A percentile compares a stretch with the other conserved stretches of the same genome.
These are phyloP conservation scores for Periconia sp. DNA, from an alignment of 2,329 filamentous ascomycete species.

Conservation along the genomic window DNA sequence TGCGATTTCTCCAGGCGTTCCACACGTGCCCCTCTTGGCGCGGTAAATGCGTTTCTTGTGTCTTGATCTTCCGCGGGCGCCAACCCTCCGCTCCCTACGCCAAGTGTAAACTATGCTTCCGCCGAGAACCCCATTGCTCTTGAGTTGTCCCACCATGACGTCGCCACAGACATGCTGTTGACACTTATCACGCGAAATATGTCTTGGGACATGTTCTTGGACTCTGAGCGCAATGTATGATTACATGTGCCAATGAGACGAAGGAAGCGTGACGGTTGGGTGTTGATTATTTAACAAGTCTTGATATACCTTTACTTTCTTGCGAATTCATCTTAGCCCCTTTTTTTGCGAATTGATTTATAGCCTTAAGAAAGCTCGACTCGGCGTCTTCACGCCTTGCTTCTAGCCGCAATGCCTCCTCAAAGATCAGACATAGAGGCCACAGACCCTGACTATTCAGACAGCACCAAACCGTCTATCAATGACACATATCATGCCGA, in stretches of 20 bases:
- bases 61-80: too few species aligned
- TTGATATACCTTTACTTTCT: not conserved
- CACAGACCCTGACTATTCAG: constrained; percentile 26
- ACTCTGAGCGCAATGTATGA: constrained; percentile 19
- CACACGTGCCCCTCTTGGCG: too few species aligned
- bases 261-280: constrained; percentile 19
- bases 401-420: constrained; percentile 18
- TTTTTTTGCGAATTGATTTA: constrained; percentile 2
- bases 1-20: too few species aligned
- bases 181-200: constrained; percentile 4
- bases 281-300: constrained; percentile 2
- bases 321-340: not conserved
- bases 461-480: constrained; percentile 31
- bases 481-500: constrained; percentile 27
- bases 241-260: constrained; percentile 36
- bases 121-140: not conserved
- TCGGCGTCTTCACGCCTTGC: not conserved
- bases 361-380: not conserved
- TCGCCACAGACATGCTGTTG: constrained; percentile 22
- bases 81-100: too few species aligned
- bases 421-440: constrained; percentile 34
- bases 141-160: constrained; percentile 34
- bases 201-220: constrained; percentile 20
- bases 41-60: too few species aligned
- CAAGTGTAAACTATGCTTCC: too few species aligned